Evolutionary conservation across 1,284 basidiomycete species (phyloP).

Genomic region (Ganoderma meredithae): DNA sequence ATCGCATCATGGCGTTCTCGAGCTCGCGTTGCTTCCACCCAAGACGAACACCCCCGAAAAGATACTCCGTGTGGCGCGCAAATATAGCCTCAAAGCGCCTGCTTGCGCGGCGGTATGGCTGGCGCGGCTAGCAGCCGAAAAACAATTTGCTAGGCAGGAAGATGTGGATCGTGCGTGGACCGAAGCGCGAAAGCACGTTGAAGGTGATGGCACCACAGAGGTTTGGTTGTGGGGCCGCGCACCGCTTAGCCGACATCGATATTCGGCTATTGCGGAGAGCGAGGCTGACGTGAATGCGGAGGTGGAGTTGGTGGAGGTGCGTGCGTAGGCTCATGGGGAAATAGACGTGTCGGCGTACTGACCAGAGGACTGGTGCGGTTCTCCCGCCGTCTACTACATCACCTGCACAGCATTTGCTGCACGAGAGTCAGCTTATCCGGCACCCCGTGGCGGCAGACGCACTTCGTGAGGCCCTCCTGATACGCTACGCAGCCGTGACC

Average conservation of each 20-base stretch:
- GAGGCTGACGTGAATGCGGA: slow-evolving; percentile 31
- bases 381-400: slow-evolving; percentile 10
- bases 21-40: slow-evolving; percentile 34
- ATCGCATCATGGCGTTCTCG: slow-evolving; percentile 37
- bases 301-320: slow-evolving; percentile 49
- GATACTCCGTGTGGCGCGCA: slow-evolving; percentile 50
- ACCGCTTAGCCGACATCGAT: slow-evolving; percentile 9
- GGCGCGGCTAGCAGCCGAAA: slow-evolving; percentile 57
- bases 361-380: slow-evolving; percentile 30
- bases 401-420: slow-evolving; percentile 51
- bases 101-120: slow-evolving; percentile 57
- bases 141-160: slow-evolving; percentile 39
- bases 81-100: slow-evolving; percentile 50
- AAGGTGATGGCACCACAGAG: slow-evolving; percentile 44
- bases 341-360: slow-evolving; percentile 7
- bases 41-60: slow-evolving; percentile 43
- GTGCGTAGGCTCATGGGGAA: slow-evolving; percentile 10
- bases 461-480: slow-evolving; percentile 57
- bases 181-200: slow-evolving; percentile 50
- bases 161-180: slow-evolving; percentile 46
- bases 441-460: slow-evolving; percentile 45
- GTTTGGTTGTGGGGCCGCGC: slow-evolving; percentile 63
- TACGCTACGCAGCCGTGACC: slow-evolving; percentile 48
- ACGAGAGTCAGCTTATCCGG: slow-evolving; percentile 53
- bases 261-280: slow-evolving; percentile 13